Base-by-base conservation (phyloP, 2,329 filamentous ascomycete genomes). In the Cytospora piceae region DNA sequence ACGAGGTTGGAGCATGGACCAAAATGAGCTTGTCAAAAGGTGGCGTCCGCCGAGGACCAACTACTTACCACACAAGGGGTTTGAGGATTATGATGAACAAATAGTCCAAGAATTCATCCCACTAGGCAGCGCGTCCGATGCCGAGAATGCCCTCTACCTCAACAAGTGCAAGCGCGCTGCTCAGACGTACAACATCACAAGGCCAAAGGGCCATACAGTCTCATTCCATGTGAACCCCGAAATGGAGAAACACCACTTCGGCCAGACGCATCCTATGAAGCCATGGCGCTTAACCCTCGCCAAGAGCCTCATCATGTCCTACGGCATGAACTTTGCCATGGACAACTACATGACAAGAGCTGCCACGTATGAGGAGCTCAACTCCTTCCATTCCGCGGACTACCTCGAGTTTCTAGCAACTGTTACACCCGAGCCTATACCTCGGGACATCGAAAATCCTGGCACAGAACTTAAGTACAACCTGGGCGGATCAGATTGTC, bases 191-290 rank as follows among this genome's bases (percentile, higher is more conserved):
- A 90, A 88, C 71, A 92, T 97, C 73, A 87, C 88, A 61, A 86
- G 88, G 42, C 94, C 94, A 1, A 89, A 90, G 74, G 94, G 93
- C 71, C 94, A 96, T 79, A 93, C 86, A 37, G 94, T 99, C 56
- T 97, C 94, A 12, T 98, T 94, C 79, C 95, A 99, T 77, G 93
- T 93, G 79, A 97, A 97, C 73, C 92, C 94, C 1, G 89, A 92
- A 67, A 96, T 98, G 76, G 95, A 99, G 80, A 91, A 91, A 75
- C 94, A 98, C 78, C 95, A 99, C 77, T 99, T 99, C 77, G 95
- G 95, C 70, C 90, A 92, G 79, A 94, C 92, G 12, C 95, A 99
- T 81, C 95, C 95, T 24, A 99, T 99, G 95, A 99, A 99, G 77
- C 95, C 95, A 66, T 98, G 95, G 94, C 92, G 95, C 42, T 82